A percentile compares a stretch with the other conserved stretches of the same genome.
These are phyloP conservation scores for Leishmania braziliensis DNA, from an alignment of 208 protist genomes.

Conservation along the genomic window DNA sequence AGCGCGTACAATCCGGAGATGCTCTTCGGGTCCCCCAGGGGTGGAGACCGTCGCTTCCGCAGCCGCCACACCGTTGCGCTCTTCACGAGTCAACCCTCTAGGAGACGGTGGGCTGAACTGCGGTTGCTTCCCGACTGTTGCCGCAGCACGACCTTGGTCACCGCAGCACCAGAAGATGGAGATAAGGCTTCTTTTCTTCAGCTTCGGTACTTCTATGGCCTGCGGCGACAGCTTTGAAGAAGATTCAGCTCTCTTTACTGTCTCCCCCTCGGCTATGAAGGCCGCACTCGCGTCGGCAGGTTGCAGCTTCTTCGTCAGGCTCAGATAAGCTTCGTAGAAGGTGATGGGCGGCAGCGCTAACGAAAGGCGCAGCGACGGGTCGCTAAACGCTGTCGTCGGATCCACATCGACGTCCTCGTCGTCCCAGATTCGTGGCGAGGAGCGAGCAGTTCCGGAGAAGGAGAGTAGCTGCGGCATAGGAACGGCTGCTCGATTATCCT, in stretches of 20 bases:
- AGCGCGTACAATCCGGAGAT: slow-evolving; percentile 24
- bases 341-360: slow-evolving; percentile 10
- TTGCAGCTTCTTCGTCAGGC: slow-evolving; percentile 11
- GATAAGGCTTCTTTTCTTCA: neutral
- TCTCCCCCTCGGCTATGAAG: no score
- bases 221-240: neutral
- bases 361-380: neutral
- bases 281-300: no score
- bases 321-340: slow-evolving; percentile 23
- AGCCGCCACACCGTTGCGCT: neutral
- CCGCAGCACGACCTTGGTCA: no score
- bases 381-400: slow-evolving; percentile 11
- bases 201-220: neutral
- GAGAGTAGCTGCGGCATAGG: slow-evolving; percentile 15
- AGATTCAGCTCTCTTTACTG: neutral
- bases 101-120: neutral
- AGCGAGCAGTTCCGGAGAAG: slow-evolving; percentile 14
- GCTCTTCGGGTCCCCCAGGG: neutral
- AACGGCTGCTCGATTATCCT: neutral
- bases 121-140: neutral
- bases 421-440: slow-evolving; percentile 14
- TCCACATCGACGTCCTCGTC: slow-evolving; percentile 33
- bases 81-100: neutral
- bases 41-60: neutral
- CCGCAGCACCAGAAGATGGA: neutral